These are phyloP conservation scores for Fusarium verrucosum DNA, from an alignment of 2,329 filamentous ascomycete species.

Conservation along the genomic window DNA sequence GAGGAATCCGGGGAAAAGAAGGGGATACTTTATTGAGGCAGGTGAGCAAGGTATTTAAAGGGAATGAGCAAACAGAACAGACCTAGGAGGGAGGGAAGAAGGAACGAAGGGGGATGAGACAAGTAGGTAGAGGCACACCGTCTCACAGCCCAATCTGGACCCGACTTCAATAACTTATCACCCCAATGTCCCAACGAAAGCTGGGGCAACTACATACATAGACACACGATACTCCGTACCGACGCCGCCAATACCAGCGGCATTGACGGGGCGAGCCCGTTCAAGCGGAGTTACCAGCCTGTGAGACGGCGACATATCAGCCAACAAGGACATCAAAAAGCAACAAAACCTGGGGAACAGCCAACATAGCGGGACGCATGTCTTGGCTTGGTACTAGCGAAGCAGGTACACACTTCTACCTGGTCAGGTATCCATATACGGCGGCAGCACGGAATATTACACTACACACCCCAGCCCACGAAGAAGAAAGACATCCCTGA, in stretches of 20 bases:
- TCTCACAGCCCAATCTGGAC: constrained; percentile 26
- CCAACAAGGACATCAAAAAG: constrained; percentile 23
- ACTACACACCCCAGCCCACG: not conserved
- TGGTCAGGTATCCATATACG: constrained; percentile 16
- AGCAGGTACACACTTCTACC: constrained; percentile 34
- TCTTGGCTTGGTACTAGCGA: constrained; percentile 38
- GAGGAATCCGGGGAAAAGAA: constrained; percentile 22
- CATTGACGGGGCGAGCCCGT: constrained; percentile 34
- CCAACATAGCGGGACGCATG: constrained; percentile 37
- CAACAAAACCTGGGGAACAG: constrained; percentile 44
- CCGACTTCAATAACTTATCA: constrained; percentile 20
- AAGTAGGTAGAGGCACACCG: constrained; percentile 24
- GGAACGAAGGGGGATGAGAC: constrained; percentile 22
- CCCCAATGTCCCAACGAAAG: constrained; percentile 15
- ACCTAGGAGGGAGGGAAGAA: constrained; percentile 32
- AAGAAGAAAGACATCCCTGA: constrained; percentile 17
- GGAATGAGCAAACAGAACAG: not conserved
- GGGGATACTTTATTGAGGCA: constrained; percentile 24
- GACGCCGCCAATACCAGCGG: constrained; percentile 21
- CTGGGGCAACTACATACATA: constrained; percentile 39
- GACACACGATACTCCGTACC: constrained; percentile 19
- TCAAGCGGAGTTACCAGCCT: constrained; percentile 17
- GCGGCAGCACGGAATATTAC: not conserved
- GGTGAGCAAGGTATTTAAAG: constrained; percentile 1
- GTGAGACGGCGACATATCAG: constrained; percentile 30